Conservation (phyloP, 805 yeast genomes). For the Candida golubevii region DNA sequence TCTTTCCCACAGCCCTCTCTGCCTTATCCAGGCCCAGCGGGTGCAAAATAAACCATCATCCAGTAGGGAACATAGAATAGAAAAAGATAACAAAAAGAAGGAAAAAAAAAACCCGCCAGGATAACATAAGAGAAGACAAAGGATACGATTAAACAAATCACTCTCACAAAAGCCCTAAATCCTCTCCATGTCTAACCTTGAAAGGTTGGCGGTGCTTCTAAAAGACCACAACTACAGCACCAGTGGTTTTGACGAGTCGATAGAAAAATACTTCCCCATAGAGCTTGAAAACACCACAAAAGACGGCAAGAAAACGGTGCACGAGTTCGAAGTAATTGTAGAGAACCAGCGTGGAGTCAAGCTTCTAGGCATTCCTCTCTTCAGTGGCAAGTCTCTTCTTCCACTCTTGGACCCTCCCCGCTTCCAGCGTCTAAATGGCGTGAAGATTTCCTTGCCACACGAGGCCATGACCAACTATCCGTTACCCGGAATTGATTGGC, state of each 20-base stretch:
- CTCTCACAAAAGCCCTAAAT: not conserved
- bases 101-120: no score
- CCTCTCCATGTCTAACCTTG: conserved; percentile 4
- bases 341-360: conserved; percentile 56
- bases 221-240: conserved; percentile 7
- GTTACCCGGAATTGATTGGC: conserved; percentile 58
- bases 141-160: no score
- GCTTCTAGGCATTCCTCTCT: conserved; percentile 49
- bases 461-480: conserved; percentile 34
- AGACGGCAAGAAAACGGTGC: conserved; percentile 1
- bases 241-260: conserved; percentile 4
- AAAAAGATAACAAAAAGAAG: no score
- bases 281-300: not conserved
- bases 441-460: conserved; percentile 23
- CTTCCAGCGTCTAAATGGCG: conserved; percentile 43
- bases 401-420: conserved; percentile 50
- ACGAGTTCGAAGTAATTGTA: conserved; percentile 39
- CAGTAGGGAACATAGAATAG: no score
- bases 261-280: not conserved
- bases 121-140: no score
- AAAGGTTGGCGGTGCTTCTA: conserved; percentile 6
- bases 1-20: no score
- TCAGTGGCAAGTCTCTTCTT: conserved; percentile 41
- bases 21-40: no score
- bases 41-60: no score